Percentiles rank a stretch among this genome's conserved stretches.
These are phyloP conservation scores for Phyllostachys edulis DNA, from an alignment of 176 grass and related monocot genomes.

Conservation along the genomic window DNA sequence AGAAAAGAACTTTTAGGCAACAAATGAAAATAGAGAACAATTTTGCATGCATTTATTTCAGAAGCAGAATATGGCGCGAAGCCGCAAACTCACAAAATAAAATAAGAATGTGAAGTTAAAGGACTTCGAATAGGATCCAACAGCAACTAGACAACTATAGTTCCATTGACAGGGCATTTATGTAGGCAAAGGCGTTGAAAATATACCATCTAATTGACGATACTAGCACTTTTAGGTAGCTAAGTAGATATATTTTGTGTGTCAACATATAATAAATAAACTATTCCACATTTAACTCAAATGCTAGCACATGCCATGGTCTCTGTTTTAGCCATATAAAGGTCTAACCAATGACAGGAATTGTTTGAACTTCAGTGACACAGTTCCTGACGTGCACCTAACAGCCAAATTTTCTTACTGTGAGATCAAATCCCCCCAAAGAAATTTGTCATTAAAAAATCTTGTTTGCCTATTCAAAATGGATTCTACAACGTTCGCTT, in stretches of 20 bases:
- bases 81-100: neutral
- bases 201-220: neutral
- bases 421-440: neutral
- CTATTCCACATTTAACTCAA: neutral
- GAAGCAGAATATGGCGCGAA: neutral
- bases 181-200: neutral
- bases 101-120: slow-evolving; percentile 11
- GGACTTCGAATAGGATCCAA: neutral
- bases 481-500: neutral
- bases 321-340: neutral
- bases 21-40: neutral
- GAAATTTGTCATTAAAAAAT: neutral
- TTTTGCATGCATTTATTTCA: neutral
- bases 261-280: neutral
- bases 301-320: neutral
- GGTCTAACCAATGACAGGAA: neutral
- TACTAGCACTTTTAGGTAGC: neutral
- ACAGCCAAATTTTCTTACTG: neutral
- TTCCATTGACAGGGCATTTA: neutral
- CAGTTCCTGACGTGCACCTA: neutral
- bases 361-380: neutral
- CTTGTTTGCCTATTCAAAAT: neutral
- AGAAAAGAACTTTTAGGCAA: neutral
- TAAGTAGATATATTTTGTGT: neutral
- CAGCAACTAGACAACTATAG: neutral